Evolutionary conservation across 2,329 filamentous ascomycete species (phyloP).

Genomic region (Xylariaceae sp.): DNA sequence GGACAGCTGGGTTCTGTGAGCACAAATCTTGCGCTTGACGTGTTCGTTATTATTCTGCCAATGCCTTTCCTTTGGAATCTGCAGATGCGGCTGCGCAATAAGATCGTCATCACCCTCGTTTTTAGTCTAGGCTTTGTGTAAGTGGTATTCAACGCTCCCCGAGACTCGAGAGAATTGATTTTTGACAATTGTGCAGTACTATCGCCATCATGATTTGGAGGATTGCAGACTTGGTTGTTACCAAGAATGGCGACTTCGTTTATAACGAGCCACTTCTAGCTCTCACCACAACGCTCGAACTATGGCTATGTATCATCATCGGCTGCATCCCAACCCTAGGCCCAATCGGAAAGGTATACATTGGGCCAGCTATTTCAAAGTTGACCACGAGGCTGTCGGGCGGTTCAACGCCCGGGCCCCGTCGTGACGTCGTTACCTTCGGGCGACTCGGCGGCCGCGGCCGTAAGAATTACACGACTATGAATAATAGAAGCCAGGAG

Average conservation of each 20-base stretch:
- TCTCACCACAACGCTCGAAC: not conserved
- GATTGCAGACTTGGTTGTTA: not conserved
- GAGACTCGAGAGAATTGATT: not conserved
- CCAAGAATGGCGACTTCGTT: not conserved
- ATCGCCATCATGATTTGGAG: not conserved
- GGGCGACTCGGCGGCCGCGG: not conserved
- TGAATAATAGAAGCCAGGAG: not conserved
- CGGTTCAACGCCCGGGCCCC: not conserved
- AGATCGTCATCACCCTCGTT: not conserved
- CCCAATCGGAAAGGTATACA: not conserved
- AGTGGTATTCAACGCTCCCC: not conserved
- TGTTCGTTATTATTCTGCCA: not conserved
- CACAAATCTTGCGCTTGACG: slow-evolving; percentile 1
- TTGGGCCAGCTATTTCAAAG: not conserved
- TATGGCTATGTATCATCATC: not conserved
- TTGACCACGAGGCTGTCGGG: not conserved
- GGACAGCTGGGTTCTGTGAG: not conserved
- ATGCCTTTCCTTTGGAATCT: slow-evolving; percentile 2
- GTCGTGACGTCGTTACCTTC: not conserved
- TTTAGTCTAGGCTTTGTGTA: not conserved
- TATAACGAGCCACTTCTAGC: not conserved
- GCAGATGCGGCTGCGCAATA: not conserved
- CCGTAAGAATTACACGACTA: not conserved
- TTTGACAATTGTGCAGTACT: not conserved
- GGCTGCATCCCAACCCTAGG: not conserved